Evolutionary conservation across 2,329 filamentous ascomycete species (phyloP).

Genomic region (Diaporthe sp.): DNA sequence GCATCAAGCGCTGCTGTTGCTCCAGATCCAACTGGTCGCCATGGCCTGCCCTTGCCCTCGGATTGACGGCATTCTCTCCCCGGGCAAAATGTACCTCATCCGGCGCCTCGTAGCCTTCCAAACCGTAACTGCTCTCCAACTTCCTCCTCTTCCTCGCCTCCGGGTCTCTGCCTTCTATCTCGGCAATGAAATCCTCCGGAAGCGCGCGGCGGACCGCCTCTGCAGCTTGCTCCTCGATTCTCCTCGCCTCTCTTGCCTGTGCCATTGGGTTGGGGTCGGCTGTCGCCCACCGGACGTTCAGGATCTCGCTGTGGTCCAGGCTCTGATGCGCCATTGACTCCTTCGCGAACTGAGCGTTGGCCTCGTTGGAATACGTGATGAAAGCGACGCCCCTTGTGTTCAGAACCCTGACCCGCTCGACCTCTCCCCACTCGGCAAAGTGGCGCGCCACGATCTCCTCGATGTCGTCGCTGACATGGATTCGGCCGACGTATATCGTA

Average conservation of each 20-base stretch:
- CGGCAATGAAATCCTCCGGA: slow-evolving; percentile 90
- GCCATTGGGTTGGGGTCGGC: slow-evolving; percentile 96
- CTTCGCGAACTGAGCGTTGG: slow-evolving; percentile 91
- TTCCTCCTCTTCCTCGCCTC: slow-evolving; percentile 90
- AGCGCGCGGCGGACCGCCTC: slow-evolving; percentile 91
- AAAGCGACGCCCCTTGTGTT: slow-evolving; percentile 94
- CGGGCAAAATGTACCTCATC: slow-evolving; percentile 94
- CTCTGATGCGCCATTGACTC: slow-evolving; percentile 97
- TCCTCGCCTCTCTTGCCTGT: slow-evolving; percentile 88
- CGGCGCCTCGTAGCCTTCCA: slow-evolving; percentile 93
- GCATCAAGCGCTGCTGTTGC: slow-evolving; percentile 71
- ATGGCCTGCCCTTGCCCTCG: slow-evolving; percentile 69
- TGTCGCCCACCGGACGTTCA: slow-evolving; percentile 98
- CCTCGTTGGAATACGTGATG: slow-evolving; percentile 92
- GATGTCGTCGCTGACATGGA: slow-evolving; percentile 96
- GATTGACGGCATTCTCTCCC: slow-evolving; percentile 77
- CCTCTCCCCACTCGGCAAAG: slow-evolving; percentile 95
- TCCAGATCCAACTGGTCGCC: slow-evolving; percentile 64
- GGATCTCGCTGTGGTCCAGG: slow-evolving; percentile 89
- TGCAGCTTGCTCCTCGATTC: slow-evolving; percentile 95
- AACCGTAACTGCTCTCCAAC: slow-evolving; percentile 88
- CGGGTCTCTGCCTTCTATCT: slow-evolving; percentile 92
- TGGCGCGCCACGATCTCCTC: slow-evolving; percentile 96
- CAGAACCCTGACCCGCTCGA: slow-evolving; percentile 89
- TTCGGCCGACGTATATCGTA: slow-evolving; percentile 92